Evolutionary conservation across 352 stramenopile genomes (phyloP).

Genomic region (Pythium oligandrum): DNA sequence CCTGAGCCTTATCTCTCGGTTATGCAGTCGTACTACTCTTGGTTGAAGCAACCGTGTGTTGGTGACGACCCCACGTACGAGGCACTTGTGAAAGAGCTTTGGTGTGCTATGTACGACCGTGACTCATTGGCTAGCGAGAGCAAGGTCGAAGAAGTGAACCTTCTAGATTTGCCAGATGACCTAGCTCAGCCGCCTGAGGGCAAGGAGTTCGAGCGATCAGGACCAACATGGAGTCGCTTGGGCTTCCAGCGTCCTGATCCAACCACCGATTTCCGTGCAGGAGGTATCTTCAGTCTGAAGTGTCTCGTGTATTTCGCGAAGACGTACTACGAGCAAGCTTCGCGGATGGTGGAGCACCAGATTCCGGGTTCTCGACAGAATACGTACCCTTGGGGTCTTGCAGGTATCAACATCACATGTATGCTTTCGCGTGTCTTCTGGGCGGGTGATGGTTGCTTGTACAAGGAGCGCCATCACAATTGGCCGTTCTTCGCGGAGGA

Average conservation of each 20-base stretch:
- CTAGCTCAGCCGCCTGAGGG: background rate
- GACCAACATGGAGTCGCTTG: constrained; percentile 73
- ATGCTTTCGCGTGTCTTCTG: constrained; percentile 78
- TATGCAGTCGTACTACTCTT: constrained; percentile 63
- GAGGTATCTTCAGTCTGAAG: constrained; percentile 72
- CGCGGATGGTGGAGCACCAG: constrained; percentile 72
- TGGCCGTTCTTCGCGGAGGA: constrained; percentile 70
- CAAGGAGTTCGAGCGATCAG: constrained; percentile 60
- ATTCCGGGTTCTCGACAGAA: constrained; percentile 75
- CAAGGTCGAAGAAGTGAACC: background rate
- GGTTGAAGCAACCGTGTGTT: constrained; percentile 68
- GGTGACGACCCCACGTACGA: constrained; percentile 63
- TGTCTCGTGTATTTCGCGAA: constrained; percentile 80
- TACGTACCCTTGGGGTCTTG: constrained; percentile 81
- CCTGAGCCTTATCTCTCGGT: constrained; percentile 41
- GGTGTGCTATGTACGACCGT: constrained; percentile 53
- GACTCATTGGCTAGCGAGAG: constrained; percentile 1
- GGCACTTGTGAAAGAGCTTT: constrained; percentile 49
- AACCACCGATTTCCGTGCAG: constrained; percentile 81
- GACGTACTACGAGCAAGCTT: constrained; percentile 59
- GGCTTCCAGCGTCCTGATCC: constrained; percentile 82
- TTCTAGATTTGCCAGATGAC: constrained; percentile 1
- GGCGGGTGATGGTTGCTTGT: constrained; percentile 69
- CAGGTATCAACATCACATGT: constrained; percentile 84
- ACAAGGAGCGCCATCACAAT: constrained; percentile 50